phyloP scores from a whole-genome alignment of 306 rosid species.

The Cicer judaicum region DNA sequence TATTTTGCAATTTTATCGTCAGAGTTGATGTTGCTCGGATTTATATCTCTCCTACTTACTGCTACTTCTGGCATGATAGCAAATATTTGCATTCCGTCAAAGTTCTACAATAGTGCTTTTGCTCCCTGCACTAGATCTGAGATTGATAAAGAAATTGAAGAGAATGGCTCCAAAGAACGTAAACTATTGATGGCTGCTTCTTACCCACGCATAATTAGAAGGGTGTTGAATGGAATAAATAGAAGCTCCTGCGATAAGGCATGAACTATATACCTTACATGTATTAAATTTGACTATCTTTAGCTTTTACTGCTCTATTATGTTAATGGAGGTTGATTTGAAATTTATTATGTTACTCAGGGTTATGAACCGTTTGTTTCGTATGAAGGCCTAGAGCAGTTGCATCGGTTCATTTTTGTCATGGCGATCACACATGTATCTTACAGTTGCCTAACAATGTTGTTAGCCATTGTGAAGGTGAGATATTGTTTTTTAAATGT shows the following conservation, averaged over 20 bases:
- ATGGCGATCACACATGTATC: conserved; percentile 96
- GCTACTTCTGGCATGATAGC: conserved; percentile 92
- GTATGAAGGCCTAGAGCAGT: conserved; percentile 93
- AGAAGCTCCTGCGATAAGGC: conserved; percentile 76
- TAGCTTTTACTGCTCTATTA: conserved; percentile 24
- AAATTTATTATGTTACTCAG: conserved; percentile 53
- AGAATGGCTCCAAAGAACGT: conserved; percentile 57
- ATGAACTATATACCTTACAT: conserved; percentile 38
- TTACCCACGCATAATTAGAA: conserved; percentile 59
- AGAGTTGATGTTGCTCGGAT: conserved; percentile 99
- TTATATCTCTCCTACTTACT: conserved; percentile 93
- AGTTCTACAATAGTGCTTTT: conserved; percentile 75
- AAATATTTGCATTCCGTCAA: conserved; percentile 87
- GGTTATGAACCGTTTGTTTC: conserved; percentile 96
- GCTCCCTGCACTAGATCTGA: conserved; percentile 81
- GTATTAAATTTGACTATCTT: conserved; percentile 35
- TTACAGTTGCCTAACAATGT: conserved; percentile 97
- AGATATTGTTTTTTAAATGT: conserved; percentile 27
- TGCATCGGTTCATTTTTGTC: conserved; percentile 96
- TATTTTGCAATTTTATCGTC: conserved; percentile 48
- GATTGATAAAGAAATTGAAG: conserved; percentile 67
- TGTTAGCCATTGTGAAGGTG: conserved; percentile 96
- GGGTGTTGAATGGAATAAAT: conserved; percentile 61
- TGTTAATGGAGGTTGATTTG: conserved; percentile 36
- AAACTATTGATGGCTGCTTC: conserved; percentile 61